These are phyloP conservation scores for Pythium aquatile DNA, from an alignment of 352 stramenopile genomes.

Conservation along the genomic window DNA sequence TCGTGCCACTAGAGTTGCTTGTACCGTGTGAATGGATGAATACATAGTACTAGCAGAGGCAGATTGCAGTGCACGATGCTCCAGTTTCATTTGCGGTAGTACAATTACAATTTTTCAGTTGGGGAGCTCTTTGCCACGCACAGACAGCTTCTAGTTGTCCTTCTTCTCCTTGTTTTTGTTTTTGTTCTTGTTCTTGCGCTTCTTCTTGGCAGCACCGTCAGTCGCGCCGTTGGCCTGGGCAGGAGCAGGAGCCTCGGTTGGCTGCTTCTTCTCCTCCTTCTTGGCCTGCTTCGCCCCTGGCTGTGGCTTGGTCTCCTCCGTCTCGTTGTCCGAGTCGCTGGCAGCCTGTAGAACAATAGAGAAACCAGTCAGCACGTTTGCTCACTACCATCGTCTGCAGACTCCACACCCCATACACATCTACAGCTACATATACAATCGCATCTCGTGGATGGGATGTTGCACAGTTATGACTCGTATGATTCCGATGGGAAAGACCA, in stretches of 20 bases:
- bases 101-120: conserved; percentile 22
- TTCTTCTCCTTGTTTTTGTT: conserved; percentile 58
- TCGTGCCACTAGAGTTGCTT: not conserved
- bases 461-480: conserved; percentile 93
- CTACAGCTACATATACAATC: conserved; percentile 12
- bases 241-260: conserved; percentile 18
- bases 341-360: conserved; percentile 21
- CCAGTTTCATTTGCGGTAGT: conserved; percentile 10
- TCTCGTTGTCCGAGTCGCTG: conserved; percentile 38
- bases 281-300: conserved; percentile 28
- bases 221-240: conserved; percentile 18
- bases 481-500: conserved; percentile 76
- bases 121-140: not conserved
- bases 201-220: conserved; percentile 43
- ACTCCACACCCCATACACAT: conserved; percentile 5
- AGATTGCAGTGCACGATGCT: not conserved
- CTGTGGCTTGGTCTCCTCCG: conserved; percentile 33
- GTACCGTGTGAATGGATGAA: too few species aligned
- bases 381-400: not conserved
- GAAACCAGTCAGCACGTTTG: conserved; percentile 18
- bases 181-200: conserved; percentile 58
- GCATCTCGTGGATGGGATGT: conserved; percentile 44
- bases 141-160: conserved; percentile 27
- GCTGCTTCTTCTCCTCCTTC: conserved; percentile 31
- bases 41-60: too few species aligned